These are phyloP conservation scores for Pisolithus marmoratus DNA, from an alignment of 768 basidiomycete genomes.

Conservation along the genomic window DNA sequence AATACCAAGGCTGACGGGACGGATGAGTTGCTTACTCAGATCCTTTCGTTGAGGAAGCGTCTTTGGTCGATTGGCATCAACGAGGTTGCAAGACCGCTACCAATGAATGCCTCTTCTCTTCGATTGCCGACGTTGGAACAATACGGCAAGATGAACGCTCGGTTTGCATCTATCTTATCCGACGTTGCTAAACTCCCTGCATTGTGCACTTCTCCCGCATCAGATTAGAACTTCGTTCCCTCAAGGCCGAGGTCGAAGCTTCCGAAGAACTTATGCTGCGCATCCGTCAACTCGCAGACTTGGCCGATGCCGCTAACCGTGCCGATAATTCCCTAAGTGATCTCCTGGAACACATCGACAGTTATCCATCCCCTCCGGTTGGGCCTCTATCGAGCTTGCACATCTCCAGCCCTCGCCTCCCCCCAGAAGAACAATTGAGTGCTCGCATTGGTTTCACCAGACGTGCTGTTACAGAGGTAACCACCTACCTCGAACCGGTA, in stretches of 20 bases:
- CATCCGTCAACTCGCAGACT: conserved; percentile 48
- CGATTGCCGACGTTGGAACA: conserved; percentile 49
- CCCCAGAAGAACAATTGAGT: conserved; percentile 64
- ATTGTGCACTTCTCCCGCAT: conserved; percentile 32
- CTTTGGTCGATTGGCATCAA: conserved; percentile 59
- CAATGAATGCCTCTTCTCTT: conserved; percentile 27
- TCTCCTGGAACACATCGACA: conserved; percentile 80
- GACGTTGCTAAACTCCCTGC: conserved; percentile 45
- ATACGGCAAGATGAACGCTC: conserved; percentile 39
- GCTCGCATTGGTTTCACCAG: conserved; percentile 63
- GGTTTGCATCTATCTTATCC: conserved; percentile 39
- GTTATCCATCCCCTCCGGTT: conserved; percentile 60
- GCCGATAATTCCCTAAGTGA: conserved; percentile 82
- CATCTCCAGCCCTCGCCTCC: conserved; percentile 31
- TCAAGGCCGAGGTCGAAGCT: conserved; percentile 53
- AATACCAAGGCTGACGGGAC: conserved; percentile 36
- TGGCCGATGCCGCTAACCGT: conserved; percentile 41
- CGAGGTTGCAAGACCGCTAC: conserved; percentile 41
- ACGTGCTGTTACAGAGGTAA: conserved; percentile 43
- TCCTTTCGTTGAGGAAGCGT: conserved; percentile 52
- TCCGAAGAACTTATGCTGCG: conserved; percentile 45
- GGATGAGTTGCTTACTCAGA: conserved; percentile 41
- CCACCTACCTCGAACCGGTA: conserved; percentile 35
- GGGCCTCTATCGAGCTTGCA: conserved; percentile 49
- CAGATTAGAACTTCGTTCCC: conserved; percentile 58